Evolutionary conservation across 352 stramenopile species (phyloP), one percentile per base, ranked within the genome.

Genomic region (Phytophthora rubi): DNA sequence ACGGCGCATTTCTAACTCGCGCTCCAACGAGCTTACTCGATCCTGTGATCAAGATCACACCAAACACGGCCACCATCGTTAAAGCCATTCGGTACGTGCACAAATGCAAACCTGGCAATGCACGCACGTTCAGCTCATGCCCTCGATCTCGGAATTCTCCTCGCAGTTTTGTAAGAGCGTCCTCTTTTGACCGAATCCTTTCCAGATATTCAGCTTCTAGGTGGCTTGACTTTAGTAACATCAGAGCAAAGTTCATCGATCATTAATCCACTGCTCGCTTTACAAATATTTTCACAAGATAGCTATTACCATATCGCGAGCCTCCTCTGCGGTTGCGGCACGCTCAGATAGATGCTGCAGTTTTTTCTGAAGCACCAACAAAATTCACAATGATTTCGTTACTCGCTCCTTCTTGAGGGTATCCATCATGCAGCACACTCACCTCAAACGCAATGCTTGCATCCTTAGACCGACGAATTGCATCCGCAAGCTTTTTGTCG

Each of bases 1-100:
- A 37, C 86, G 79, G 30, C 83, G 80, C 45, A 91, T 74, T 56
- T 92, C 83, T 9, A 92, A 26, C 32, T 92, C 86, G 12, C 84
- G 72, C n/a, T 90, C 79, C 16, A 90, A 26, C 0, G 65, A 66
- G 10, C 55, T 73, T 9, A 85, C 42, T 69, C 80, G 78, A 59
- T 85, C 79, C 73, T 84, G 39, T 16, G 15, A 30, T 1, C 16
- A 45, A 15, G 3, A 37, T 2, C 42, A 35, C 32, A 55, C 7
- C 1, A 64, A 47, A 26, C 3, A 51, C 32, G 10, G 4, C 37
- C 16, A 59, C 2, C n/a, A 39, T 53, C 32, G 28, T 35, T 26
- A 33, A 15, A 49, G 44, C 32, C 10, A 49, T 21, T 21, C 44
- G 56, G 37, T n/a, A 61, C 7, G 10, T 37, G 54, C 47, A 56